Conservation (phyloP, 208 protist genomes). For the Leishmania tropica region DNA sequence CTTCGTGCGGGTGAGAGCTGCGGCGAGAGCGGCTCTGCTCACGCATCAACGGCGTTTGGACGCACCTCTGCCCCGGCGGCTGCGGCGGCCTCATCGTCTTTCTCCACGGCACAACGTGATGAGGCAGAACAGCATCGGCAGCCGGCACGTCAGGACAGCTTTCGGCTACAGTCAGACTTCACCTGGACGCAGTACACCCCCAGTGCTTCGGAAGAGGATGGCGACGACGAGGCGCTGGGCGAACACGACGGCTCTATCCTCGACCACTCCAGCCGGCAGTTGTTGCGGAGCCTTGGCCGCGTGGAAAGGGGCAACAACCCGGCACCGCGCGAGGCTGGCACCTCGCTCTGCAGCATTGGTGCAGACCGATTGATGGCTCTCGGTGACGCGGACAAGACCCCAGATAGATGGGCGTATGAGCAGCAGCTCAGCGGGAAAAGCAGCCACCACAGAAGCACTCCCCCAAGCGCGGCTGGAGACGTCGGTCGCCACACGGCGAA, state of each 20-base stretch:
- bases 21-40: conserved; percentile 9
- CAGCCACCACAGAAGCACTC: conserved; percentile 1
- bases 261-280: background rate
- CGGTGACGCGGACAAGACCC: background rate
- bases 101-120: background rate
- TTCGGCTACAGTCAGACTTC: conserved; percentile 24
- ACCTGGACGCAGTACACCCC: conserved; percentile 39
- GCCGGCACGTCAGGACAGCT: conserved; percentile 19
- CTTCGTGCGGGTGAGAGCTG: background rate
- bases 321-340: background rate
- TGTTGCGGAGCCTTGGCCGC: conserved; percentile 5
- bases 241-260: conserved; percentile 6
- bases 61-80: background rate
- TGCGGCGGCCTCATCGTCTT: background rate
- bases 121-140: background rate
- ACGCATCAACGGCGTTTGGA: background rate
- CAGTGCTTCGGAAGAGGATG: conserved; percentile 22
- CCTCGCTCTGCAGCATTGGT: background rate
- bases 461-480: background rate
- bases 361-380: background rate
- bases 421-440: conserved; percentile 8
- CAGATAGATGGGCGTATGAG: conserved; percentile 7
- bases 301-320: background rate
- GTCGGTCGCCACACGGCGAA: background rate
- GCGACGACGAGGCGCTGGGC: background rate